phyloP scores from a whole-genome alignment of 2,329 filamentous ascomycete species.

The Botrytis paeoniae region DNA sequence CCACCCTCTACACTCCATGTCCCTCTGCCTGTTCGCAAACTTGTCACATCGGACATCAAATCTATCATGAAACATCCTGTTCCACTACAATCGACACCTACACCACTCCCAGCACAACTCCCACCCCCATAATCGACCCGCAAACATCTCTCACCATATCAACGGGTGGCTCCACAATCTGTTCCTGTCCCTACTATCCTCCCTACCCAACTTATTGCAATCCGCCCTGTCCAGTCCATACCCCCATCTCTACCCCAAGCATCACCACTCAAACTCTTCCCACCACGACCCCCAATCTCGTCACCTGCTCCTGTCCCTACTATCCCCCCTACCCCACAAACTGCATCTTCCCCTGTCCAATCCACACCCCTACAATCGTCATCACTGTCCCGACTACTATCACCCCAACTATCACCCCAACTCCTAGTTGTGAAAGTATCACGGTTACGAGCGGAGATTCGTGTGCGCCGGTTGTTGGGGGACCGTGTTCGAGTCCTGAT shows the following conservation, averaged over 20 bases:
- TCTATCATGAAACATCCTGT: constrained; percentile 6
- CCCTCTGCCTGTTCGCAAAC: constrained; percentile 20
- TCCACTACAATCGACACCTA: background rate
- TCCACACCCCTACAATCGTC: background rate
- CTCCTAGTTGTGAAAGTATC: background rate
- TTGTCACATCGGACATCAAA: constrained; percentile 22
- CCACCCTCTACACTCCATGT: constrained; percentile 29
- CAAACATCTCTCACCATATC: no score
- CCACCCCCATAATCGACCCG: background rate
- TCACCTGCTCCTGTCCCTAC: constrained; percentile 11
- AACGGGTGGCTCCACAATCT: no score
- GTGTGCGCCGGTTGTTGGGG: background rate
- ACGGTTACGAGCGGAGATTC: background rate
- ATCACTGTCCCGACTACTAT: background rate
- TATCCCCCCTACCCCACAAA: constrained; percentile 9
- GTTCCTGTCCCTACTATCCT: no score
- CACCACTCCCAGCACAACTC: background rate
- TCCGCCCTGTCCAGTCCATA: no score
- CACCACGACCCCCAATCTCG: background rate
- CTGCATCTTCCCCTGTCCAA: constrained; percentile 3
- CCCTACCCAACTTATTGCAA: no score
- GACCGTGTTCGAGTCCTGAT: background rate
- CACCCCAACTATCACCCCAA: no score
- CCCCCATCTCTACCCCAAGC: no score
- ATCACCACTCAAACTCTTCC: background rate